Percentiles rank a stretch among this genome's conserved stretches.
Evolutionary conservation across 495 filamentous ascomycete species (phyloP).

Genomic region (Aspergillus biplanus): DNA sequence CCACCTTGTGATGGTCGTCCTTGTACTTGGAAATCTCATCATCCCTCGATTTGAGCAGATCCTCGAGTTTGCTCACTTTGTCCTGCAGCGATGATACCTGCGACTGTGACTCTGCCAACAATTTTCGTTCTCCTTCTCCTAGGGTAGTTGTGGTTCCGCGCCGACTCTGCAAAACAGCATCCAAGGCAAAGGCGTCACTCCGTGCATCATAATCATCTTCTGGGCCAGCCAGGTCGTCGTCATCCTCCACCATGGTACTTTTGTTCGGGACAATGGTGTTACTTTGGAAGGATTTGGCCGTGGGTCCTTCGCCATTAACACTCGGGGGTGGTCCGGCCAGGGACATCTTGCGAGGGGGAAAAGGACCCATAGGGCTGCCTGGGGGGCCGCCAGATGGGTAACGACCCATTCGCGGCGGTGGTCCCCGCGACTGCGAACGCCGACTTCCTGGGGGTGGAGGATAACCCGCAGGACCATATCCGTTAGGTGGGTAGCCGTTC

Average conservation of each 20-base stretch:
- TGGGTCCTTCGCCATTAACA: slow-evolving; percentile 58
- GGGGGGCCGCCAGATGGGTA: slow-evolving; percentile 47
- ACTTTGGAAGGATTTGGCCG: slow-evolving; percentile 89
- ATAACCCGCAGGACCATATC: slow-evolving; percentile 33
- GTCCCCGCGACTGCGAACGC: slow-evolving; percentile 47
- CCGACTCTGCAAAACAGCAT: slow-evolving; percentile 57
- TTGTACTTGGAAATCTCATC: slow-evolving; percentile 55
- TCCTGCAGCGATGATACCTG: slow-evolving; percentile 75
- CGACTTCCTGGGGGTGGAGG: slow-evolving; percentile 41
- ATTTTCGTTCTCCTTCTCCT: slow-evolving; percentile 68
- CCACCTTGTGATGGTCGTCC: slow-evolving; percentile 52
- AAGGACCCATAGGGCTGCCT: slow-evolving; percentile 39
- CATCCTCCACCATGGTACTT: slow-evolving; percentile 97
- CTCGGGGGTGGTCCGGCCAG: slow-evolving; percentile 48
- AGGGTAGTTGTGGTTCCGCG: slow-evolving; percentile 55
- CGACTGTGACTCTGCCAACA: slow-evolving; percentile 74
- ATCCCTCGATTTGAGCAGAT: slow-evolving; percentile 58
- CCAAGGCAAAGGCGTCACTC: slow-evolving; percentile 66
- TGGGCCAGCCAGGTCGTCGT: slow-evolving; percentile 67
- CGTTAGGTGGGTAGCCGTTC: slow-evolving; percentile 51
- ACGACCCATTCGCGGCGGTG: slow-evolving; percentile 39
- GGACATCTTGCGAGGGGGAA: slow-evolving; percentile 50
- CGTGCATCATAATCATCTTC: slow-evolving; percentile 68
- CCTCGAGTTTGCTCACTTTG: slow-evolving; percentile 74
- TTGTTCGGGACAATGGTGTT: slow-evolving; percentile 97